These are phyloP conservation scores for Trichophyton rubrum DNA, from an alignment of 2,329 filamentous ascomycete species.

Conservation along the genomic window DNA sequence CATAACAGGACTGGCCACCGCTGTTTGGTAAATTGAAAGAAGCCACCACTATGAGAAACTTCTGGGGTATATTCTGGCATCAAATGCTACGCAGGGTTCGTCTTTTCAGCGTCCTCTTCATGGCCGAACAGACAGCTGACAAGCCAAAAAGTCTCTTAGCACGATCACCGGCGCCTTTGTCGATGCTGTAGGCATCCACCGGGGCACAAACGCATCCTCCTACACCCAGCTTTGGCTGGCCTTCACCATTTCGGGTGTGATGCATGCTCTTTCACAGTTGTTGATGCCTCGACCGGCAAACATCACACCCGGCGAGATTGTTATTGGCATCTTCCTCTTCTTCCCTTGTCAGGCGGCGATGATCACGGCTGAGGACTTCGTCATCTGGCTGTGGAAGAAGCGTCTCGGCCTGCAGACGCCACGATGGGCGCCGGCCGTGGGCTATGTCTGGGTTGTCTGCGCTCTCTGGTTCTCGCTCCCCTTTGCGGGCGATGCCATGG, in stretches of 20 bases:
- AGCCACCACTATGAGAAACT: not conserved
- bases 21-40: not conserved
- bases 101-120: not conserved
- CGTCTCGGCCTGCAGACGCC: not conserved
- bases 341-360: not conserved
- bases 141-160: not conserved
- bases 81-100: not conserved
- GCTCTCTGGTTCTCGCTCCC: not conserved
- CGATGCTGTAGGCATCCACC: not conserved
- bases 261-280: not conserved
- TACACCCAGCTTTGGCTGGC: not conserved
- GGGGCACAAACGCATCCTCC: not conserved
- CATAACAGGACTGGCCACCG: not conserved
- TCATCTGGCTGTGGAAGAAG: not conserved
- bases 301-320: not conserved
- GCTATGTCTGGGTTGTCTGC: not conserved
- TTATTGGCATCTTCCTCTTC: not conserved
- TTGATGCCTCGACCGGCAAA: not conserved
- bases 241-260: not conserved
- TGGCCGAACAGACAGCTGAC: not conserved
- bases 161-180: not conserved
- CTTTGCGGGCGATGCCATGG: not conserved
- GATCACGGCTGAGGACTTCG: not conserved
- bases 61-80: not conserved
- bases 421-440: not conserved